Percentiles rank a stretch among this genome's conserved stretches.
Conservation (phyloP, 2,329 filamentous ascomycete genomes). For the Penicillium sp. region DNA sequence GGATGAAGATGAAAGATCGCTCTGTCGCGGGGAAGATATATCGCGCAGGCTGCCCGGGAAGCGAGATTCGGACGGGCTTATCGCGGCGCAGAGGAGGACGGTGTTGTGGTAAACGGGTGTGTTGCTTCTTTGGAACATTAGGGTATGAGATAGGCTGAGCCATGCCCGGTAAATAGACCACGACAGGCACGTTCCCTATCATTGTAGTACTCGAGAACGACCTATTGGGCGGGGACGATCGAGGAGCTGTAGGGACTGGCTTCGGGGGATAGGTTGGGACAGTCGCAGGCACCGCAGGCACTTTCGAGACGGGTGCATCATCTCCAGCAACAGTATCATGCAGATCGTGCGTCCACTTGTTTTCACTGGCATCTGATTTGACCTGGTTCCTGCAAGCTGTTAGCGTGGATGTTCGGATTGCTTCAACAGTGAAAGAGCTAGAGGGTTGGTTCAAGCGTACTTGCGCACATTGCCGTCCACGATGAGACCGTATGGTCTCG, state of each 20-base stretch:
- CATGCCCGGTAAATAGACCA: constrained; percentile 73
- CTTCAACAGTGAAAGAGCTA: too few species aligned
- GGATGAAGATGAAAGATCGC: constrained; percentile 96
- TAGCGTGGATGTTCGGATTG: too few species aligned
- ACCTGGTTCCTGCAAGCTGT: constrained; percentile 32
- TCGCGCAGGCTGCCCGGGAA: constrained; percentile 67
- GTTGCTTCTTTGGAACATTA: constrained; percentile 72
- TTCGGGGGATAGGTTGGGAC: too few species aligned
- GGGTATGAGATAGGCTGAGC: constrained; percentile 63
- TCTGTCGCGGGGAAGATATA: constrained; percentile 88
- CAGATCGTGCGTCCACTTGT: constrained; percentile 87
- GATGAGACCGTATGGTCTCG: constrained; percentile 45
- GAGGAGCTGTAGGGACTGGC: constrained; percentile 43
- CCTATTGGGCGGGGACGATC: constrained; percentile 59
- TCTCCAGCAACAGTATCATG: constrained; percentile 57
- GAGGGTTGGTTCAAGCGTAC: too few species aligned
- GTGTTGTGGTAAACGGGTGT: constrained; percentile 90
- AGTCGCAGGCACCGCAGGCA: too few species aligned
- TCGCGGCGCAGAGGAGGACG: constrained; percentile 86
- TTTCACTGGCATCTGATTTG: constrained; percentile 52
- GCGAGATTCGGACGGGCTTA: constrained; percentile 87
- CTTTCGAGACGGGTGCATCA: too few species aligned
- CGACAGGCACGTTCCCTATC: constrained; percentile 74
- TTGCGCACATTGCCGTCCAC: constrained; percentile 40
- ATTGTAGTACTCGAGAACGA: constrained; percentile 74